A percentile compares a stretch with the other conserved stretches of the same genome.
phyloP scores from a whole-genome alignment of 495 filamentous ascomycete genomes.

The Lophiotrema nucula region DNA sequence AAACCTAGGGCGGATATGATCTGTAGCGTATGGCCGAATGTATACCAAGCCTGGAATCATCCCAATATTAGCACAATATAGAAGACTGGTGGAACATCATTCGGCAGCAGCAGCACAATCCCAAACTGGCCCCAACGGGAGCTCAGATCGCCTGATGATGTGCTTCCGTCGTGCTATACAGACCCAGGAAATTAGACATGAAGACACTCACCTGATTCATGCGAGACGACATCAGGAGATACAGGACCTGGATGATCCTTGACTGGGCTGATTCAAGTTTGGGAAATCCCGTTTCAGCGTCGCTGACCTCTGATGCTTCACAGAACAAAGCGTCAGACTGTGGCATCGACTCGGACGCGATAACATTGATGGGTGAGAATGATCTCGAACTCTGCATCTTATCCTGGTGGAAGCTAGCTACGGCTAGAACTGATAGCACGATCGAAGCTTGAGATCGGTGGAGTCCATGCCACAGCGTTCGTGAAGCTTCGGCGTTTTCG shows the following conservation, averaged over 20 bases:
- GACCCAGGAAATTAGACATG: too few relatives aligned
- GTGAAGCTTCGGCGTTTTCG: background rate
- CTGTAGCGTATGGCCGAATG: background rate
- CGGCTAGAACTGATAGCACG: background rate
- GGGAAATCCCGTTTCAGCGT: background rate
- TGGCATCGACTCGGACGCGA: background rate
- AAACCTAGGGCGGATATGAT: background rate
- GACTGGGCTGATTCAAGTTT: background rate
- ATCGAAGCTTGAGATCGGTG: background rate
- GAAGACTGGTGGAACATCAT: too few relatives aligned
- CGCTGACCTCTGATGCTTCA: background rate
- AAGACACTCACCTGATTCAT: too few relatives aligned
- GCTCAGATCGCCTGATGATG: too few relatives aligned
- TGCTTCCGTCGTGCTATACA: too few relatives aligned
- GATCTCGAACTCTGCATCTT: background rate
- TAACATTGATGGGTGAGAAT: background rate
- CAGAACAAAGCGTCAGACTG: background rate
- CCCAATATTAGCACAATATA: too few relatives aligned
- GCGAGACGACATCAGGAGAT: background rate
- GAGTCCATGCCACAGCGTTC: background rate
- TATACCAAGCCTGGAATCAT: background rate
- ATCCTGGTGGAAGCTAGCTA: background rate
- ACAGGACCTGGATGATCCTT: background rate
- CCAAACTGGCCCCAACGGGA: too few relatives aligned
- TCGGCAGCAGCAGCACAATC: too few relatives aligned